Evolutionary conservation across 331 rosid species (phyloP), one percentile per base, ranked within the genome.

Genomic region (Acacia pycnantha): DNA sequence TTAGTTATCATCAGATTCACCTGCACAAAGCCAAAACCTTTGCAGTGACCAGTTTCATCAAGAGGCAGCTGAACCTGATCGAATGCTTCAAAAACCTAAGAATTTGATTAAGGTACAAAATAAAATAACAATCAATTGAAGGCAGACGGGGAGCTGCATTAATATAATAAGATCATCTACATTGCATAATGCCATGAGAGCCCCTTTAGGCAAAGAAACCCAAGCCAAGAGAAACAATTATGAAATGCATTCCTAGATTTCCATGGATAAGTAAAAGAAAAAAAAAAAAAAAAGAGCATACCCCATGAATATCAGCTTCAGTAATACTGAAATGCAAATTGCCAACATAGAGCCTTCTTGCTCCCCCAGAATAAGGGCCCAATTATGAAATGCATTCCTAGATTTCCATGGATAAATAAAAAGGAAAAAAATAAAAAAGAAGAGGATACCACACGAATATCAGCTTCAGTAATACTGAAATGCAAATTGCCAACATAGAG

Each of bases 11-110:
- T 59, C 44, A 74, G 66, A 78, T 81, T 74, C 78, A 93, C 99
- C 98, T 95, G 99, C 65, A 95, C 94, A 87, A 95, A 95, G 80
- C 98, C 98, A 87, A 92, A 95, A 75, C 99, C 99, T 86, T 95
- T 95, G 92, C 94, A 92, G 40, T 84, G 87, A 76, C 97, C 97
- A 82, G 85, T 85, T 84, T 95, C 99, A 81, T 95, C 99, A 71
- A 86, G 85, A 70, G 99, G 99, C 88, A 95, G 77, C 88, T 93
- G 99, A 76, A 95, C 94, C 61, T 85, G 89, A 87, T 98, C 99
- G 90, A 95, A 95, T 72, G 99, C 97, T 89, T 94, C 99, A 85
- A 95, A 95, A 67, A 95, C 99, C 99, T 95, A 87, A 18, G 74
- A 16, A 70, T 44, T 61, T 71, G 68, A 71, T 51, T 44, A n/a